These are phyloP conservation scores for Mycena olivaceomarginata DNA, from an alignment of 768 basidiomycete species.

Conservation along the genomic window DNA sequence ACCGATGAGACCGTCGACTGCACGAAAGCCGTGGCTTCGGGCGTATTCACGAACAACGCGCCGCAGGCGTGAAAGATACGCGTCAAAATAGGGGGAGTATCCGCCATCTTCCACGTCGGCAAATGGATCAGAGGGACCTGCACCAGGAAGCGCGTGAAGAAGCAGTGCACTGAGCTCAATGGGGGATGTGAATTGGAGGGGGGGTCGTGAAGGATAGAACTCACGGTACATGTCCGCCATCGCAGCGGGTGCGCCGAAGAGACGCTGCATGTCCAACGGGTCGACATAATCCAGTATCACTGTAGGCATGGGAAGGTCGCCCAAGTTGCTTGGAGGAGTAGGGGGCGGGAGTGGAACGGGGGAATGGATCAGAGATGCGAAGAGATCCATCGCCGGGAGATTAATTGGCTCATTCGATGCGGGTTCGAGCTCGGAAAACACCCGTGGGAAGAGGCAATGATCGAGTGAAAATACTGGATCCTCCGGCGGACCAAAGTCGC, in stretches of 20 bases:
- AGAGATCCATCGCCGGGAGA: slow-evolving; percentile 4
- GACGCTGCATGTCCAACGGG: background rate
- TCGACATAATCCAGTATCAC: slow-evolving; percentile 8
- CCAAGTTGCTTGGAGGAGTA: background rate
- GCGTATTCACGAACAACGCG: slow-evolving; percentile 74
- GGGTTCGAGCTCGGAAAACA: background rate
- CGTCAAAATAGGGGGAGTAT: slow-evolving; percentile 69
- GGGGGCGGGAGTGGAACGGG: background rate
- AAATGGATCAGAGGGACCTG: slow-evolving; percentile 76
- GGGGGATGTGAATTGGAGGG: background rate
- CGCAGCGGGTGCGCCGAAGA: background rate
- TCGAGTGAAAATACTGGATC: no score
- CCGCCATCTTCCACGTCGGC: slow-evolving; percentile 69
- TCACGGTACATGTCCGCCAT: slow-evolving; percentile 13
- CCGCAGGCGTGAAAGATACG: slow-evolving; percentile 79
- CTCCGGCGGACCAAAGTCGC: slow-evolving; percentile 41
- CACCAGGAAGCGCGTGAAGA: slow-evolving; percentile 55
- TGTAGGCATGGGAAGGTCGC: slow-evolving; percentile 6
- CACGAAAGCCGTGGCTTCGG: slow-evolving; percentile 49
- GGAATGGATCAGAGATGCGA: slow-evolving; percentile 6
- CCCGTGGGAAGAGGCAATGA: no score
- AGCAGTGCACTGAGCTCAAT: no score
- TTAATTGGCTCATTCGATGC: background rate
- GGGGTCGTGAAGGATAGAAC: background rate
- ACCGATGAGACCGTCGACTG: slow-evolving; percentile 62